These are phyloP conservation scores for Cladobotryum mycophilum DNA, from an alignment of 2,329 filamentous ascomycete genomes.

Conservation along the genomic window DNA sequence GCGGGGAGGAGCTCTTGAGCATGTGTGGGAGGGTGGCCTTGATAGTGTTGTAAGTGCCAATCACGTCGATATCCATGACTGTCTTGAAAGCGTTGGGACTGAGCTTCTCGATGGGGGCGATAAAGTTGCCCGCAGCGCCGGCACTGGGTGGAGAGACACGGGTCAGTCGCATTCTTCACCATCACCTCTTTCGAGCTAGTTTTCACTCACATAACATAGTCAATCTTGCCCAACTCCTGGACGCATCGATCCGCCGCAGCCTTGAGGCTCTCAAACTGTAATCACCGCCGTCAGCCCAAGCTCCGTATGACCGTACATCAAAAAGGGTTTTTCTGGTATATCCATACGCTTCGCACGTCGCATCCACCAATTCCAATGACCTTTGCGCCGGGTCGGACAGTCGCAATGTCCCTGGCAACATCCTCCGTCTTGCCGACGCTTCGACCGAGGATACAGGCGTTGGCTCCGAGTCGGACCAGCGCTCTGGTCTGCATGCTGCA, in stretches of 20 bases:
- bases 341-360: conserved; percentile 63
- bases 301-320: too few species aligned
- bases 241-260: conserved; percentile 73
- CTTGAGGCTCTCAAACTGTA: conserved; percentile 32
- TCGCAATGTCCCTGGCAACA: conserved; percentile 75
- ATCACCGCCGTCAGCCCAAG: too few species aligned
- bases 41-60: conserved; percentile 90
- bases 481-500: conserved; percentile 92
- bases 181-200: not conserved
- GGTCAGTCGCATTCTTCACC: not conserved
- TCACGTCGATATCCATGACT: conserved; percentile 92
- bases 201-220: conserved; percentile 79
- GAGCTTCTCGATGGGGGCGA: conserved; percentile 76
- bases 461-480: conserved; percentile 81
- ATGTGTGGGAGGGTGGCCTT: conserved; percentile 86
- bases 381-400: conserved; percentile 68
- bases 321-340: not conserved
- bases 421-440: conserved; percentile 81
- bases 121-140: conserved; percentile 92
- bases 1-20: conserved; percentile 65
- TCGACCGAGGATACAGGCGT: conserved; percentile 90
- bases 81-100: conserved; percentile 87
- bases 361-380: conserved; percentile 81
- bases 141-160: conserved; percentile 50
- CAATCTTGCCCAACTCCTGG: conserved; percentile 77